Percentiles rank a stretch among this genome's conserved stretches.
Evolutionary conservation across 2,329 filamentous ascomycete genomes (phyloP).

Genomic region (Aspergillus brasiliensis): DNA sequence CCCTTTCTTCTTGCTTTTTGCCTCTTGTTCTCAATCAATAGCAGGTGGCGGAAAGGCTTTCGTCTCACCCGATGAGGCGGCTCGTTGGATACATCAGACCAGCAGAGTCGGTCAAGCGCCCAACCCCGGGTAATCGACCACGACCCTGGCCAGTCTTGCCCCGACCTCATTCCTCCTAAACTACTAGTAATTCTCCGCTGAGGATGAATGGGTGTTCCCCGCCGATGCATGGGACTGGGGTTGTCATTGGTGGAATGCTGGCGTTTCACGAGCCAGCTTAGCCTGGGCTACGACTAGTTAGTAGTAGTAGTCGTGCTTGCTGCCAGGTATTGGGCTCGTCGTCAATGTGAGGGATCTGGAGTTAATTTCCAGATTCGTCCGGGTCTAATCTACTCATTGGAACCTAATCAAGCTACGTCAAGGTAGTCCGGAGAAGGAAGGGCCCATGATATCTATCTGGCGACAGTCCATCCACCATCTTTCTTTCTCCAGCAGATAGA

Average conservation of each 20-base stretch:
- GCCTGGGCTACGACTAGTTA: neutral
- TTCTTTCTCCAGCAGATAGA: no score
- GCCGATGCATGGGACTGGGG: neutral
- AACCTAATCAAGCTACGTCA: constrained; percentile 7
- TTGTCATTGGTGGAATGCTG: constrained; percentile 4
- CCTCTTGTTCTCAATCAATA: neutral
- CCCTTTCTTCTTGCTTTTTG: neutral
- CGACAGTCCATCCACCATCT: neutral
- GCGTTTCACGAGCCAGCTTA: constrained; percentile 8
- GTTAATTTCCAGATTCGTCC: constrained; percentile 6
- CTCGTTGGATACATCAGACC: constrained; percentile 11
- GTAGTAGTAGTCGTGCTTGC: neutral
- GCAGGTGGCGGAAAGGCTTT: neutral
- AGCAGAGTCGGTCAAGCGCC: constrained; percentile 12
- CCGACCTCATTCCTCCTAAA: neutral
- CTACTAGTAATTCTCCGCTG: constrained; percentile 14
- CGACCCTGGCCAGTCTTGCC: constrained; percentile 4
- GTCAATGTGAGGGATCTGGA: constrained; percentile 12
- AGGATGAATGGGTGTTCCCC: constrained; percentile 2
- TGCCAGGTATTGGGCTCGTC: neutral
- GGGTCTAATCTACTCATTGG: neutral
- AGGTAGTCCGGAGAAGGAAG: neutral
- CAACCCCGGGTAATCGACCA: constrained; percentile 11
- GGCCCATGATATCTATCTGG: neutral
- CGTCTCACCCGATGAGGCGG: constrained; percentile 4